Percentiles rank a stretch among this genome's conserved stretches.
Evolutionary conservation across 2,329 filamentous ascomycete species (phyloP).

Genomic region (Helicocarpus griseus): DNA sequence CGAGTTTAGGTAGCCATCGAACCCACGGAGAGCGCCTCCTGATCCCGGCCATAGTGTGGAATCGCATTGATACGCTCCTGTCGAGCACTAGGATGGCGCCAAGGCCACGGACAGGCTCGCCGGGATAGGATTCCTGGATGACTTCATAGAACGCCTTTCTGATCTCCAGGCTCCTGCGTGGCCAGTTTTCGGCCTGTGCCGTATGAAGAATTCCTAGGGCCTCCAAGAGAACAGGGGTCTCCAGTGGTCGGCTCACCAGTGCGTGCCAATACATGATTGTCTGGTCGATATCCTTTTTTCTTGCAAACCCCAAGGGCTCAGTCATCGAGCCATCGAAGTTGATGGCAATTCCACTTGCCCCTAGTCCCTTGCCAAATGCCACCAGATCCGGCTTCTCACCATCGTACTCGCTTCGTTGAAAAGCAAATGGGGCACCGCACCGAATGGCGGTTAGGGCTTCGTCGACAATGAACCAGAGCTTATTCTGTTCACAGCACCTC

Average conservation of each 20-base stretch:
- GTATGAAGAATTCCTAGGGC: neutral
- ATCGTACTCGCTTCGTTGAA: neutral
- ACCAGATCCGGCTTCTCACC: neutral
- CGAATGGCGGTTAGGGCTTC: neutral
- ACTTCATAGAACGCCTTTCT: neutral
- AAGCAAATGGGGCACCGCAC: neutral
- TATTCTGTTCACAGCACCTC: neutral
- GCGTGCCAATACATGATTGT: neutral
- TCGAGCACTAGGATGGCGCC: neutral
- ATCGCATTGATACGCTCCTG: neutral
- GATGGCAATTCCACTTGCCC: neutral
- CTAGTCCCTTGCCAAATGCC: neutral
- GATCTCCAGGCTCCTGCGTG: neutral
- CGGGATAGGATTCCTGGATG: neutral
- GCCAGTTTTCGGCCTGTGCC: neutral
- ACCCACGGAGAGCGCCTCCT: neutral
- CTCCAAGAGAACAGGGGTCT: neutral
- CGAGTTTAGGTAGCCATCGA: neutral
- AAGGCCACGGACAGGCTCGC: neutral
- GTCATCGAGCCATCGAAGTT: neutral
- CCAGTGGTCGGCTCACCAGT: neutral
- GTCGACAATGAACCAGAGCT: neutral
- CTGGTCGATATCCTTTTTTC: neutral
- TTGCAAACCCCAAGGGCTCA: neutral
- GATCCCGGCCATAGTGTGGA: neutral